A percentile compares a stretch with the other conserved stretches of the same genome.
phyloP scores from a whole-genome alignment of 768 basidiomycete species.

The Kwoniella sp. region DNA sequence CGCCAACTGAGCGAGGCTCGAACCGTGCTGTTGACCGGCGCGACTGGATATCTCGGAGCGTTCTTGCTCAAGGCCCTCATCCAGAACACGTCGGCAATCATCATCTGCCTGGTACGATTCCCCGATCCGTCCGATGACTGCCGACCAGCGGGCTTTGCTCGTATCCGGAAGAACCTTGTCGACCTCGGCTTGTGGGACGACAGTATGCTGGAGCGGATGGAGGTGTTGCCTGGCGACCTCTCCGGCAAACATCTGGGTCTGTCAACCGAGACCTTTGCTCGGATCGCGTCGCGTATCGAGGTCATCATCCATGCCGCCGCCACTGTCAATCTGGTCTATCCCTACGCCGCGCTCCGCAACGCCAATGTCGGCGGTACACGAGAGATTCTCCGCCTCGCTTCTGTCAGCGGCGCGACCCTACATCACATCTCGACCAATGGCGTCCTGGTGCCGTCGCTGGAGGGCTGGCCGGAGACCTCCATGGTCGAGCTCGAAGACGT shows the following conservation, averaged over 20 bases:
- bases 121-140: constrained; percentile 17
- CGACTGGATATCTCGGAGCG: constrained; percentile 22
- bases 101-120: constrained; percentile 26
- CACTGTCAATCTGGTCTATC: constrained; percentile 29
- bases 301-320: constrained; percentile 30
- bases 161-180: constrained; percentile 25
- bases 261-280: constrained; percentile 11
- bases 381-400: constrained; percentile 23
- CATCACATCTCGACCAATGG: constrained; percentile 27
- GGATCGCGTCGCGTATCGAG: constrained; percentile 17
- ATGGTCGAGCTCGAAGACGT: constrained; percentile 19
- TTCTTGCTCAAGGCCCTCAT: constrained; percentile 20
- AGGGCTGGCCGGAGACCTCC: constrained; percentile 18
- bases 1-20: constrained; percentile 14
- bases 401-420: constrained; percentile 17
- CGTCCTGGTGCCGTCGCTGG: constrained; percentile 15
- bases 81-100: constrained; percentile 13
- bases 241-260: constrained; percentile 21
- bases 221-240: constrained; percentile 24
- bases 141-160: constrained; percentile 21
- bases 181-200: constrained; percentile 27
- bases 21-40: constrained; percentile 22
- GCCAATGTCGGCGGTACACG: constrained; percentile 27
- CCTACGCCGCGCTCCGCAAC: constrained; percentile 23
- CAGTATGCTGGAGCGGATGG: constrained; percentile 23